phyloP scores from a whole-genome alignment of 1,284 basidiomycete species.

The Acaromyces ingoldii region DNA sequence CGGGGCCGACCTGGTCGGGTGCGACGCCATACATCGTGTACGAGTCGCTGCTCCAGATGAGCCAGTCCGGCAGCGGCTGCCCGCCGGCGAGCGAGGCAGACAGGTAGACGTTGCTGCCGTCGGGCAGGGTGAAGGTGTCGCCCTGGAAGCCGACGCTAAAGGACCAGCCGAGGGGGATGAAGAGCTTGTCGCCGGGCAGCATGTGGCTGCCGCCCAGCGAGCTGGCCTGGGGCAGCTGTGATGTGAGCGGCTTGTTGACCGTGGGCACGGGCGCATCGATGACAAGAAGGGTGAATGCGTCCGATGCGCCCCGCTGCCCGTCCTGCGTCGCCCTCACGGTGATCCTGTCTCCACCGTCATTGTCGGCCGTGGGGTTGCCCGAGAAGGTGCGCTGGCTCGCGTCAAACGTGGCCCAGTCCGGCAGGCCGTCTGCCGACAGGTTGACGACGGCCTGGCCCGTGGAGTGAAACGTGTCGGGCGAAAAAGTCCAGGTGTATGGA shows the following conservation, averaged over 20 bases:
- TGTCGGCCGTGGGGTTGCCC: slow-evolving; percentile 22
- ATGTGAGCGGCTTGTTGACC: slow-evolving; percentile 29
- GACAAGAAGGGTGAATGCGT: slow-evolving; percentile 25
- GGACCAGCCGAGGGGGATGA: slow-evolving; percentile 77
- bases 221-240: slow-evolving; percentile 38
- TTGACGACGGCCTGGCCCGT: slow-evolving; percentile 16
- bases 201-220: slow-evolving; percentile 33
- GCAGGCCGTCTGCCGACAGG: slow-evolving; percentile 19
- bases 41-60: slow-evolving; percentile 64
- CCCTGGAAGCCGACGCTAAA: slow-evolving; percentile 80
- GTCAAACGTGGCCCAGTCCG: slow-evolving; percentile 40
- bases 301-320: slow-evolving; percentile 9
- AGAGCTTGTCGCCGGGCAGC: slow-evolving; percentile 54
- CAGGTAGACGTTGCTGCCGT: slow-evolving; percentile 60
- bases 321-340: slow-evolving; percentile 5
- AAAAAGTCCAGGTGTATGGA: slow-evolving; percentile 36
- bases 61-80: slow-evolving; percentile 68
- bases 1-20: slow-evolving; percentile 54
- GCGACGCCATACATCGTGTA: slow-evolving; percentile 75
- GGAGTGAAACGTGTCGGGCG: slow-evolving; percentile 26
- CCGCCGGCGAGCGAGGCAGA: slow-evolving; percentile 65
- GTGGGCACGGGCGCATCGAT: slow-evolving; percentile 31
- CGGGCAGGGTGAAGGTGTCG: slow-evolving; percentile 60
- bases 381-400: slow-evolving; percentile 21
- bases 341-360: slow-evolving; percentile 7